Evolutionary conservation across 257 asterid genomes (phyloP).

Genomic region (Lithospermum erythrorhizon): DNA sequence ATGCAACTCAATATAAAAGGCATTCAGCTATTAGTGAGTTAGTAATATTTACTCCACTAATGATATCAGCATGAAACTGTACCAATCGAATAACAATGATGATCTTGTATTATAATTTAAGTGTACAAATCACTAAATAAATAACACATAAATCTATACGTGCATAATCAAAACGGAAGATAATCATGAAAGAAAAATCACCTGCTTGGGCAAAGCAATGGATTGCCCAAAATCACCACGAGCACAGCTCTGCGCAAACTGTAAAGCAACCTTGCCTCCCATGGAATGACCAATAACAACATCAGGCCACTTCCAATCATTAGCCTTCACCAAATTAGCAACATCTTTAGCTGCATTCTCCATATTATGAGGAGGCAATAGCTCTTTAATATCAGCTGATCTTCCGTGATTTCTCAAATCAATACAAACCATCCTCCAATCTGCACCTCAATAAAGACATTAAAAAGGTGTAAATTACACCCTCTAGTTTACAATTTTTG

Average conservation of each 20-base stretch:
- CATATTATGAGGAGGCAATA: slow-evolving; percentile 62
- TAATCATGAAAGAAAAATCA: slow-evolving; percentile 9
- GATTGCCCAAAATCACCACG: slow-evolving; percentile 47
- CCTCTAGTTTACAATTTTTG: no score
- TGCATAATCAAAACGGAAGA: no score
- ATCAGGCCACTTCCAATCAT: slow-evolving; percentile 87
- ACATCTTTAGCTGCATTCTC: slow-evolving; percentile 77
- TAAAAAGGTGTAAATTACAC: no score
- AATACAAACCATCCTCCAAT: slow-evolving; percentile 71
- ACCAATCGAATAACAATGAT: not conserved
- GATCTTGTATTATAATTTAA: not conserved
- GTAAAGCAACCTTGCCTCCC: slow-evolving; percentile 95
- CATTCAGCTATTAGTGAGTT: not conserved
- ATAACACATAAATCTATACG: no score
- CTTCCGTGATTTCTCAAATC: slow-evolving; percentile 93
- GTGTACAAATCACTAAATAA: no score
- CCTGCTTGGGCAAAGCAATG: slow-evolving; percentile 69
- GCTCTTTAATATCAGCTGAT: slow-evolving; percentile 50
- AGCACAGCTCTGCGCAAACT: slow-evolving; percentile 70
- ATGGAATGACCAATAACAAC: slow-evolving; percentile 89
- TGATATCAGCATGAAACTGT: not conserved
- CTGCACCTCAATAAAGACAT: slow-evolving; percentile 17
- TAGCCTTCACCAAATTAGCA: slow-evolving; percentile 53
- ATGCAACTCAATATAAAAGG: not conserved
- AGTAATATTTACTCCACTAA: not conserved